Base-by-base conservation (phyloP, 2,329 filamentous ascomycete genomes). In the Thermothelomyces thermophilus region DNA sequence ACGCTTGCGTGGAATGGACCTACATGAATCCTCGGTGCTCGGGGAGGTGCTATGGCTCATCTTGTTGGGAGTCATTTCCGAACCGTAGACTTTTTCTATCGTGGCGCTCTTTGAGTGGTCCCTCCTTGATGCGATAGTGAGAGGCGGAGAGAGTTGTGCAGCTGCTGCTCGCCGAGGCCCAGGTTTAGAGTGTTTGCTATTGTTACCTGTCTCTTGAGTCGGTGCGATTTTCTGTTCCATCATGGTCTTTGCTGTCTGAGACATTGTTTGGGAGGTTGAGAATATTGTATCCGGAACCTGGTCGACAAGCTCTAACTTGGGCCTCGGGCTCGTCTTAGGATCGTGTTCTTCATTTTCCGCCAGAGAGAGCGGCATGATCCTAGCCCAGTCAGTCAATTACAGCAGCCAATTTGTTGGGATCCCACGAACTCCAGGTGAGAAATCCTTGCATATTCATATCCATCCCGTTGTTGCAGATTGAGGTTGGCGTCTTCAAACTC, bases 401-500 rank as follows among this genome's bases (percentile, higher is more conserved):
- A 13, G 3, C 16, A 10, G 2, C 6, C 6, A 10, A 5, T 11
- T 7, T 16, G 5, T 8, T 19, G 14, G 20, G 24, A 9, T 3
- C 8, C 13, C 13, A 52, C 55, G 13, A n/a, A 57, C 56, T 33
- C 16, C 8, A 58, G 35, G 3, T 33, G 20, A 10, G 41, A 35
- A n/a, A 57, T 31, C 35, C 46, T 48, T 3, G 50, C 46, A 39
- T 52, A 50, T 8, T 24, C 19, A 22, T 54, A 57, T 26, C 19
- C 46, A 9, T 34, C 28, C 17, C 28, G 24, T 30, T 57, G 55
- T 6, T 54, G 49, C 7, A 58, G 46, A 8, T 28, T 19, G 3
- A 55, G 30, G 20, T 58, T 57, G 14, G 54, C 56, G 20, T 54
- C 48, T 13, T 58, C 54, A 22, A 56, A 58, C 3, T 49, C 48